phyloP scores from a whole-genome alignment of 2,329 filamentous ascomycete species.

The Exophiala sideris region DNA sequence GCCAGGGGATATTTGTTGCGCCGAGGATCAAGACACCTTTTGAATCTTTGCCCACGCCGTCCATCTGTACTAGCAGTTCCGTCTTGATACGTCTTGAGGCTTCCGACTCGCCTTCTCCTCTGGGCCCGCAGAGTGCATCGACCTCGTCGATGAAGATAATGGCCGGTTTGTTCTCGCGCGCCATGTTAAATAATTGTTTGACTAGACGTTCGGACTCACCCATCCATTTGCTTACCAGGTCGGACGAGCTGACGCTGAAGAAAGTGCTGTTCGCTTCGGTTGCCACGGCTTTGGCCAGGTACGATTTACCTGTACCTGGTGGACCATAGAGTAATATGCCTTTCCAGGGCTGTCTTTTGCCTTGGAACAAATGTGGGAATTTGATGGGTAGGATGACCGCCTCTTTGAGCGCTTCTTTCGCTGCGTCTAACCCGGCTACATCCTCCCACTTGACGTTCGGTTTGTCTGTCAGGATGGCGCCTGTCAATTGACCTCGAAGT shows the following conservation, averaged over 20 bases:
- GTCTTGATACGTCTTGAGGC: constrained; percentile 97
- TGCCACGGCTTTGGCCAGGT: constrained; percentile 93
- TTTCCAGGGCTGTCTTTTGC: constrained; percentile 97
- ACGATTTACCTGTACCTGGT: constrained; percentile 95
- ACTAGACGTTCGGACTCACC: constrained; percentile 96
- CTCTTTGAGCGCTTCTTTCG: constrained; percentile 96
- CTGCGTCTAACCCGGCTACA: constrained; percentile 87
- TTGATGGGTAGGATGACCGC: constrained; percentile 97
- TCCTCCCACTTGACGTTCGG: constrained; percentile 98
- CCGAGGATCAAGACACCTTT: constrained; percentile 91
- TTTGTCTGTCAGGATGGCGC: constrained; percentile 90
- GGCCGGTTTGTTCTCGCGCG: constrained; percentile 93
- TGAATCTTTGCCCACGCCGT: constrained; percentile 94
- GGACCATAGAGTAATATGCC: constrained; percentile 95
- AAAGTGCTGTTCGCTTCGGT: constrained; percentile 99
- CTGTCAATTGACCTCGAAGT: constrained; percentile 80
- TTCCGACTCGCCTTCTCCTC: constrained; percentile 93
- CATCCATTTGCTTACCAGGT: constrained; percentile 99
- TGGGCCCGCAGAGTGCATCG: constrained; percentile 89
- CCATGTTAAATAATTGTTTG: constrained; percentile 96
- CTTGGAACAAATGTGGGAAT: constrained; percentile 93
- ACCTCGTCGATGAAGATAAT: constrained; percentile 99
- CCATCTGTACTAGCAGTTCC: constrained; percentile 97
- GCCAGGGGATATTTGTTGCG: constrained; percentile 98
- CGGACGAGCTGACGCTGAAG: constrained; percentile 96